Conservation (phyloP, 208 protist genomes). For the Crithidia fasciculata region DNA sequence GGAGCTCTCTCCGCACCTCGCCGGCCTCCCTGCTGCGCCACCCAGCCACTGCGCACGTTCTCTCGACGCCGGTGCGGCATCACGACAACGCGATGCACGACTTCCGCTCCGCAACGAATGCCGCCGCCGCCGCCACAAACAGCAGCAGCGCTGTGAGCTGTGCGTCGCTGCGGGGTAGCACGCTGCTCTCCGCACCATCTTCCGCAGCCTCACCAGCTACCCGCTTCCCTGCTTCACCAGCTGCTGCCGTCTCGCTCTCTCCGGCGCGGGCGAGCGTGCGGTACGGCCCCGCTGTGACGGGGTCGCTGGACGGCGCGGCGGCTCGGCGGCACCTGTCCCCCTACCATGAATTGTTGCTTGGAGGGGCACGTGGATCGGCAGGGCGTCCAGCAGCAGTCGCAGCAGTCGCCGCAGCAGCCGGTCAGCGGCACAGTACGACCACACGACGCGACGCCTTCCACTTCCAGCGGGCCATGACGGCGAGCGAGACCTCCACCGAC, state of each 20-base stretch:
- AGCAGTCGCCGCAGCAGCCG: no score
- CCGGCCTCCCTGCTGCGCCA: constrained; percentile 4
- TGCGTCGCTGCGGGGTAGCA: not conserved
- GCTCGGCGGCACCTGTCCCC: not conserved
- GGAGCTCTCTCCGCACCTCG: not conserved
- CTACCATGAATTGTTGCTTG: not conserved
- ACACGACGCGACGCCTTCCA: constrained; percentile 21
- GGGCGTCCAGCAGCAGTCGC: not conserved
- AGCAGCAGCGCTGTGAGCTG: not conserved
- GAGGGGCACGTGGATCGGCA: no score
- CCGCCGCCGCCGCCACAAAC: not conserved
- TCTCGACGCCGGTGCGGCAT: constrained; percentile 29
- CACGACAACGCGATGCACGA: constrained; percentile 27
- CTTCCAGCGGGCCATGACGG: constrained; percentile 30
- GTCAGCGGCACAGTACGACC: not conserved
- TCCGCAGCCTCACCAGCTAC: not conserved
- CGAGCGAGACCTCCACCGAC: constrained; percentile 22
- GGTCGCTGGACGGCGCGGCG: not conserved
- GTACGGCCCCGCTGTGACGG: not conserved
- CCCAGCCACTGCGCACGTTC: not conserved
- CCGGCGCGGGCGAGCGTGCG: not conserved
- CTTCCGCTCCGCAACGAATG: not conserved
- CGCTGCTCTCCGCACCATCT: no score
- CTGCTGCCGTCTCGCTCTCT: not conserved
- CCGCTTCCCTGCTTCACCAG: not conserved